These are phyloP conservation scores for Gymnopilus dilepis DNA, from an alignment of 768 basidiomycete species.

Conservation along the genomic window DNA sequence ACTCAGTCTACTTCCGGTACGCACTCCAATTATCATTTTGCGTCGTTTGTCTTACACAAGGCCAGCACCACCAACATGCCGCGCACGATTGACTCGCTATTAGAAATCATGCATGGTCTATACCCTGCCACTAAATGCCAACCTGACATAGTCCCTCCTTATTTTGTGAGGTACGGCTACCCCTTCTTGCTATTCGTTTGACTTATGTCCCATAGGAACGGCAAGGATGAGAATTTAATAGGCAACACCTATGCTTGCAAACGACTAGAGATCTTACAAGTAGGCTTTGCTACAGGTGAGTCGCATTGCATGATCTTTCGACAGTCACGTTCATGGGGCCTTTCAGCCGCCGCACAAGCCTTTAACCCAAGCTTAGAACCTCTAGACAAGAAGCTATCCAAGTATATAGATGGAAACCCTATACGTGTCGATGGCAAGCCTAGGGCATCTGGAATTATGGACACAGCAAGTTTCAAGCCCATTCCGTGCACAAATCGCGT, in stretches of 20 bases:
- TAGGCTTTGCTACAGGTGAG: conserved; percentile 70
- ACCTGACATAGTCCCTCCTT: conserved; percentile 47
- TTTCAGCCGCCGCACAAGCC: conserved; percentile 62
- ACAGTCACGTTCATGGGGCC: background rate
- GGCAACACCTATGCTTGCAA: conserved; percentile 75
- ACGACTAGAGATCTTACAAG: conserved; percentile 63
- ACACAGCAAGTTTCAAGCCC: conserved; percentile 24
- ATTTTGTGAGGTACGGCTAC: conserved; percentile 57
- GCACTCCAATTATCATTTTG: background rate
- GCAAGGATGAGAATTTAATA: conserved; percentile 71
- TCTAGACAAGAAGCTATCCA: conserved; percentile 70
- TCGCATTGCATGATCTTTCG: background rate
- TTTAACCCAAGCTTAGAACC: conserved; percentile 67
- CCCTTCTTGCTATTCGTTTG: background rate
- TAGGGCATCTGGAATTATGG: conserved; percentile 26
- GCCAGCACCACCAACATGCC: conserved; percentile 76
- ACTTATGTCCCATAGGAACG: conserved; percentile 53
- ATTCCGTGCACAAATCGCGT: background rate
- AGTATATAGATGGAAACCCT: conserved; percentile 69
- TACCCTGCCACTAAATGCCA: conserved; percentile 62
- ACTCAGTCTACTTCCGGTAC: conserved; percentile 64
- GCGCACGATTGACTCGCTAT: conserved; percentile 75
- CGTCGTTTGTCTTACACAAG: background rate
- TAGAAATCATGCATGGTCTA: conserved; percentile 75
- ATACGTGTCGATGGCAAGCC: conserved; percentile 79